Percentiles rank a stretch among this genome's conserved stretches.
Evolutionary conservation across 2,329 filamentous ascomycete genomes (phyloP).

Genomic region (Colletotrichum cuscutae): DNA sequence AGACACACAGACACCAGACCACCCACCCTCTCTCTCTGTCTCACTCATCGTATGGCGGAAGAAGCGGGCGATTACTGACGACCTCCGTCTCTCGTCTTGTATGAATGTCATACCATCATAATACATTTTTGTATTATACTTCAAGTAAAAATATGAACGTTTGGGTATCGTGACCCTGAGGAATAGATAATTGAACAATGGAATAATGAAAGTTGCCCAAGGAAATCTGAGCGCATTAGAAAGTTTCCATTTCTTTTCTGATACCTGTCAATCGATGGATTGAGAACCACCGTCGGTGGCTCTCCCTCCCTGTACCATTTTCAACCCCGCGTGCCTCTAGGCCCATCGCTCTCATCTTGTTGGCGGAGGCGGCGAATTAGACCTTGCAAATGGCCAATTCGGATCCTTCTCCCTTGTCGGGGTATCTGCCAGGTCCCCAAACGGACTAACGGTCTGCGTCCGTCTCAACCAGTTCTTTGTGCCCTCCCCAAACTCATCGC

Average conservation of each 20-base stretch:
- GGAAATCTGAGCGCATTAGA: not conserved
- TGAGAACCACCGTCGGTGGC: not conserved
- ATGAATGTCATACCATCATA: not conserved
- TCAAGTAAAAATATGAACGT: not conserved
- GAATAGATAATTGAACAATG: not conserved
- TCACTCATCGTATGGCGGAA: not conserved
- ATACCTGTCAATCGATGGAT: not conserved
- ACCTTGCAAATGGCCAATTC: slow-evolving; percentile 28
- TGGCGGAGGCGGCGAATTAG: slow-evolving; percentile 1
- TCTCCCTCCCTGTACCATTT: not conserved
- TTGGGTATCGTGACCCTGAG: not conserved
- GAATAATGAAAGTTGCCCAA: not conserved
- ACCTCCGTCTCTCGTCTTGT: not conserved
- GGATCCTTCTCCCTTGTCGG: slow-evolving; percentile 12
- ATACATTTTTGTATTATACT: not conserved
- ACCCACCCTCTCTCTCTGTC: not conserved
- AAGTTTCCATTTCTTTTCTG: not conserved
- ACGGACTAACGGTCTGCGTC: slow-evolving; percentile 47
- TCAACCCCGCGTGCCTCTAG: not conserved
- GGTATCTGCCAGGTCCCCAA: slow-evolving; percentile 42
- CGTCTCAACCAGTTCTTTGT: slow-evolving; percentile 44
- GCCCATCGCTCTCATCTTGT: not conserved
- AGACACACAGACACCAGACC: not conserved
- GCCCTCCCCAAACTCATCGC: slow-evolving; percentile 28
- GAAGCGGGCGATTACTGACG: not conserved